These are phyloP conservation scores for Amaranthus hypochondriacus DNA, from an alignment of 148 eudicot species.

Conservation along the genomic window DNA sequence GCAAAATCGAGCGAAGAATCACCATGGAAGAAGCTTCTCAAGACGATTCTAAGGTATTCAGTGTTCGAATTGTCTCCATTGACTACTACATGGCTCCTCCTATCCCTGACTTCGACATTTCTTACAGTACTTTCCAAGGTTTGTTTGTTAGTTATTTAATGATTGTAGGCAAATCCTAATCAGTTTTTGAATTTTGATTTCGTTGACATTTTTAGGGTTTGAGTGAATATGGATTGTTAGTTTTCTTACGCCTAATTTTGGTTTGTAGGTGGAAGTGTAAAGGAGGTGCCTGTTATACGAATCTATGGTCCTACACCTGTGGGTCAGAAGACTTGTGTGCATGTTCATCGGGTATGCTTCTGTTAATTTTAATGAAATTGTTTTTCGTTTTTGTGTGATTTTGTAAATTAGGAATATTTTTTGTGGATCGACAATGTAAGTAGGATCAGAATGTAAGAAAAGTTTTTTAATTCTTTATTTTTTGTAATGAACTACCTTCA, in stretches of 20 bases:
- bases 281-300: constrained; percentile 91
- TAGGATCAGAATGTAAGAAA: neutral
- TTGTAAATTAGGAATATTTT: neutral
- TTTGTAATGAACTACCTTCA: neutral
- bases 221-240: neutral
- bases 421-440: neutral
- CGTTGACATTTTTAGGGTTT: constrained; percentile 8
- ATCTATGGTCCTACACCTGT: constrained; percentile 85
- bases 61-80: constrained; percentile 77
- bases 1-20: neutral
- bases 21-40: constrained; percentile 38
- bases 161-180: constrained; percentile 6
- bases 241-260: neutral
- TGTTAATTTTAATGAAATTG: neutral
- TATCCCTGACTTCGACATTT: constrained; percentile 54
- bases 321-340: constrained; percentile 89
- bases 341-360: constrained; percentile 66
- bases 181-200: neutral
- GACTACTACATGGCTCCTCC: constrained; percentile 88
- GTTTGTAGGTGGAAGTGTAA: constrained; percentile 68
- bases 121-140: constrained; percentile 80
- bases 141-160: neutral
- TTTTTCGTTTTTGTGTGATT: neutral
- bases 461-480: neutral
- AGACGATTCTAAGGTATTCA: constrained; percentile 42